Evolutionary conservation across 1,284 basidiomycete genomes (phyloP), one percentile per base, ranked within the genome.

Genomic region (Pholiota adiposa): DNA sequence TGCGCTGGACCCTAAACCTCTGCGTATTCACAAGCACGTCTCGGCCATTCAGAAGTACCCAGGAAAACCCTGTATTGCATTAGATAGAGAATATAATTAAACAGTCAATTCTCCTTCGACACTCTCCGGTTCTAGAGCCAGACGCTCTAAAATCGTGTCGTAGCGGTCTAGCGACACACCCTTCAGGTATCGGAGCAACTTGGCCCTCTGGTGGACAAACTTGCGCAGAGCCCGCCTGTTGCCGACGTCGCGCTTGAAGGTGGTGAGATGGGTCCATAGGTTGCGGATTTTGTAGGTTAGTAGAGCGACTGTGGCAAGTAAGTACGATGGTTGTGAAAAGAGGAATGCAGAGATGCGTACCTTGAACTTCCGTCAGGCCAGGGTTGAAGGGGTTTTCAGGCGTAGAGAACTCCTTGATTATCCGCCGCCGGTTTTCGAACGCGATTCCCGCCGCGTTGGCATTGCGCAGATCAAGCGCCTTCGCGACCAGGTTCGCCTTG

Each of bases 291-390:
- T 84, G 71, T 91, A 87, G 0, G 96, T 98, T 56, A 96, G 72
- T 23, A 98, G 77, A 0, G 96, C 96, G 51, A 90, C 96, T 96
- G 67, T 5, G 54, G 38, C 16, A 19, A 18, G 46, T 51, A 14
- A 34, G 33, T n/a, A 25, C 8, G 31, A 44, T 4, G 7, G 29
- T 14, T 4, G n/a, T 9, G 2, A 36, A 8, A 14, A 49, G 18
- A 40, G 33, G 46, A 5, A 18, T 36, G 44, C 38, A n/a, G 43
- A 34, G 54, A 60, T 33, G 76, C 86, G 60, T 70, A 93, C 94
- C 92, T 82, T 97, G 95, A 0, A 97, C 95, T 69, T 95, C 92
- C 0, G 92, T 83, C 55, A 88, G 82, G 36, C 94, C 96, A 1
- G 94, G 84, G 72, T 97, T 91, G 56, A 82, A 82, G n/a, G 85